phyloP scores from a whole-genome alignment of 1,284 basidiomycete genomes.

The Mycena citricolor region DNA sequence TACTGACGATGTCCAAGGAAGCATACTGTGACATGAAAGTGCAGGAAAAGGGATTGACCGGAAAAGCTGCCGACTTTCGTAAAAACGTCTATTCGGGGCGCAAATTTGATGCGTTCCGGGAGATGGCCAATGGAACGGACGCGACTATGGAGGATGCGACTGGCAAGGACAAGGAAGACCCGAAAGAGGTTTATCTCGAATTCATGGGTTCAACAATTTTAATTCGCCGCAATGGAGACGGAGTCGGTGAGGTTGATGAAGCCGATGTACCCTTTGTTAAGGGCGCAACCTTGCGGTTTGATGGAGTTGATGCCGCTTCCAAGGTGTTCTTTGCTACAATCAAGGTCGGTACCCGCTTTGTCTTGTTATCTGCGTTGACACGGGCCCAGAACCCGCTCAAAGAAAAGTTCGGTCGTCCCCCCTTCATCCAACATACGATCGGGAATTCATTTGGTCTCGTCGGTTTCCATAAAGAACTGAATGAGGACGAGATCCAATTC shows the following conservation, averaged over 20 bases:
- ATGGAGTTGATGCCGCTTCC: conserved; percentile 54
- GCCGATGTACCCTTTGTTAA: conserved; percentile 72
- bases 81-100: conserved; percentile 53
- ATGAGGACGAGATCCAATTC: conserved; percentile 64
- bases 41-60: conserved; percentile 88
- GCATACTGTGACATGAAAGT: conserved; percentile 97
- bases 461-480: conserved; percentile 69
- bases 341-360: conserved; percentile 65
- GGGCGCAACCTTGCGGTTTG: conserved; percentile 76
- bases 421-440: conserved; percentile 68
- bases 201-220: conserved; percentile 67
- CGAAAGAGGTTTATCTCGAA: conserved; percentile 65
- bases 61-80: conserved; percentile 58
- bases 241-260: conserved; percentile 62
- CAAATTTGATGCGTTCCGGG: conserved; percentile 89
- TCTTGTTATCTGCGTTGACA: conserved; percentile 14
- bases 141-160: conserved; percentile 38
- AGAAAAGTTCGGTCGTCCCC: conserved; percentile 70
- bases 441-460: conserved; percentile 69
- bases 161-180: conserved; percentile 37
- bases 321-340: conserved; percentile 68
- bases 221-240: conserved; percentile 64
- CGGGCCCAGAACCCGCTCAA: conserved; percentile 63
- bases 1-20: conserved; percentile 89
- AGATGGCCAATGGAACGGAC: no score